A percentile compares a stretch with the other conserved stretches of the same genome.
phyloP scores from a whole-genome alignment of 495 filamentous ascomycete genomes.

The Podospora fimiseda region DNA sequence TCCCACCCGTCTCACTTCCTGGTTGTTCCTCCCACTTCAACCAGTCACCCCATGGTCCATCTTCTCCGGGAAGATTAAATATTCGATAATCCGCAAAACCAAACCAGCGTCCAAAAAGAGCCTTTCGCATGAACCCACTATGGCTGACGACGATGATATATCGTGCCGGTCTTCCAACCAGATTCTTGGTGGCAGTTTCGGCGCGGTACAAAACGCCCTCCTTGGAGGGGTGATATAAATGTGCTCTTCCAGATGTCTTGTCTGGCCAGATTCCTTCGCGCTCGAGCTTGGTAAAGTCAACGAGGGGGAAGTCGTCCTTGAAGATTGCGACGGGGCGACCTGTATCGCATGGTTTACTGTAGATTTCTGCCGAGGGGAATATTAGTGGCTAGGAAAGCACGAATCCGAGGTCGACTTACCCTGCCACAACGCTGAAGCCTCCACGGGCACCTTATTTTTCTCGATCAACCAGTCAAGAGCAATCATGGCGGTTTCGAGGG shows the following conservation, averaged over 20 bases:
- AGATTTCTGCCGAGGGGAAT: too few species aligned
- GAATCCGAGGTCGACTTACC: too few species aligned
- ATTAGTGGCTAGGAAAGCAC: too few species aligned
- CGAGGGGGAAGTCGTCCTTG: constrained; percentile 36
- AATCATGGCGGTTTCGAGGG: constrained; percentile 45
- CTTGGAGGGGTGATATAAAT: constrained; percentile 39
- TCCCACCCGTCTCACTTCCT: constrained; percentile 5
- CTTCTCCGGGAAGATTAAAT: constrained; percentile 48
- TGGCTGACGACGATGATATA: constrained; percentile 51
- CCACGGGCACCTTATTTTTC: constrained; percentile 38
- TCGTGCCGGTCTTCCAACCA: constrained; percentile 41
- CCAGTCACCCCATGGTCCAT: constrained; percentile 19
- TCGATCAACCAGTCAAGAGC: constrained; percentile 44
- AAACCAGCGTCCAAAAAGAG: constrained; percentile 39
- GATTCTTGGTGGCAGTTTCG: constrained; percentile 34
- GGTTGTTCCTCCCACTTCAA: constrained; percentile 27
- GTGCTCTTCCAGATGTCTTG: constrained; percentile 39
- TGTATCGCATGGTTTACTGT: constrained; percentile 50
- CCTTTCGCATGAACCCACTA: constrained; percentile 47
- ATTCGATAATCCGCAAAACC: constrained; percentile 54
- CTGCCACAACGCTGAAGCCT: constrained; percentile 47
- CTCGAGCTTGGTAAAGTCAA: constrained; percentile 38
- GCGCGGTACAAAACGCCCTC: constrained; percentile 40
- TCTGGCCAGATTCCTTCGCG: constrained; percentile 48
- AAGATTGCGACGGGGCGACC: constrained; percentile 38